Base-by-base conservation (phyloP, 2,329 filamentous ascomycete genomes). In the Septoria linicola region DNA sequence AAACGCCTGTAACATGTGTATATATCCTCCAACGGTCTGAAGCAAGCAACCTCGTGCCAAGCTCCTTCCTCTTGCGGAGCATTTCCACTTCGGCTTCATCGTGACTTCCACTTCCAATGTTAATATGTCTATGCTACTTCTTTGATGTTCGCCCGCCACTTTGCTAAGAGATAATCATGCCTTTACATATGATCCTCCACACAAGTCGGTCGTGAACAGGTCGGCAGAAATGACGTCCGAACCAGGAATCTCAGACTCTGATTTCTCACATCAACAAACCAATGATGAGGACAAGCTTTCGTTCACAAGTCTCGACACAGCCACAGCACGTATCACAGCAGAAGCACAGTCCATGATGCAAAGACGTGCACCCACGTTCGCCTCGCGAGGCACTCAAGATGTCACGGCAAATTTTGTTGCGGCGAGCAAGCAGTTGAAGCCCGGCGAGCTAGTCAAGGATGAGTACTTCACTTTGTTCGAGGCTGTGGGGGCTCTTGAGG, bases 381-480 rank as follows among this genome's bases (percentile, higher is more conserved):
- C 41, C 16, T 47, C 8, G 19, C 45, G 57, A 20, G 40, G 51
- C 13, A 53, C 60, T 4, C 54, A 46, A 27, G 69, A 72, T 56
- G 65, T 71, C 41, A 72, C 70, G 8, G 57, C 57, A 37, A 59
- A 66, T 25, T 72, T 72, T 46, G 53, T 60, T 3, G 53, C 57
- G 35, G 68, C 70, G 17, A 65, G 65, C 10, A 56, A 52, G 21
- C 55, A 82, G 55, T 75, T 97, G 51, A 73, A 80, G 40, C 83
- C 87, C 6, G 93, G 93, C 25, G 84, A 95, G 61, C 80, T 99
- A 2, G 80, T 97, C 58, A 96, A 96, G 73, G 91, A 97, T 89
- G 88, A 87, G 37, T 83, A 83, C 67, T 97, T 99, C 66, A 95
- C 90, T 1, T 79, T 99, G 3, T 96, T 96, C 62, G 93, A 97